phyloP scores from a whole-genome alignment of 2,329 filamentous ascomycete genomes.

The Aplosporella prunicola region DNA sequence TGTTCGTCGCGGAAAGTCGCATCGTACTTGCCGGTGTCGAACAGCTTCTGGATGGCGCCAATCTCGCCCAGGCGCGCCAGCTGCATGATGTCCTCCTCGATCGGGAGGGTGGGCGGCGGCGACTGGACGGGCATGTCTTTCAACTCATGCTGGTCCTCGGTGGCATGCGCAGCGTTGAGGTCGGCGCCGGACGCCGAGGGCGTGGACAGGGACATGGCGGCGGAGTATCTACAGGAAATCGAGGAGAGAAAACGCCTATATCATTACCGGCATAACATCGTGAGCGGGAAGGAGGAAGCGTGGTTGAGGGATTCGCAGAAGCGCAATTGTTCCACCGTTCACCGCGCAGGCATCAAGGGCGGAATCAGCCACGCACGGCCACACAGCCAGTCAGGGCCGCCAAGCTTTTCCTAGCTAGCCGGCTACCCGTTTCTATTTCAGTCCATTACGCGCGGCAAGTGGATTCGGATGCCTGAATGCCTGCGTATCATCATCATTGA shows the following conservation, averaged over 20 bases:
- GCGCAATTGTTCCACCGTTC: background rate
- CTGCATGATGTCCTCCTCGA: constrained; percentile 88
- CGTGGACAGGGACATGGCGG: constrained; percentile 2
- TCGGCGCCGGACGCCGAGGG: constrained; percentile 6
- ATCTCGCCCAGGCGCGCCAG: constrained; percentile 82
- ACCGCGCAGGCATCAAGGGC: background rate
- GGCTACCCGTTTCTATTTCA: background rate
- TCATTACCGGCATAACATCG: constrained; percentile 10
- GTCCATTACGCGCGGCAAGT: background rate
- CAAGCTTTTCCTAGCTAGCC: background rate
- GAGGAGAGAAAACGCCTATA: constrained; percentile 1
- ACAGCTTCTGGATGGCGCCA: constrained; percentile 76
- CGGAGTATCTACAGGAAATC: background rate
- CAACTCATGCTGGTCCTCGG: constrained; percentile 24
- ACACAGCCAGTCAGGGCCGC: background rate
- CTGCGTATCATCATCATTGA: background rate
- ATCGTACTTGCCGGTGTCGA: constrained; percentile 71
- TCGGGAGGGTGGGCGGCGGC: constrained; percentile 31
- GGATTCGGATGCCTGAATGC: background rate
- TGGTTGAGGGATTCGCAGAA: no score
- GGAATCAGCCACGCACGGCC: background rate
- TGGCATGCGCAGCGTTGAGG: constrained; percentile 5
- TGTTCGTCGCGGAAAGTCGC: constrained; percentile 81
- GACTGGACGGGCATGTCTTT: constrained; percentile 26
- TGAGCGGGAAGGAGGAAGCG: no score